A percentile compares a stretch with the other conserved stretches of the same genome.
Conservation (phyloP, 108 stramenopile species). For the Seminavis robusta region DNA sequence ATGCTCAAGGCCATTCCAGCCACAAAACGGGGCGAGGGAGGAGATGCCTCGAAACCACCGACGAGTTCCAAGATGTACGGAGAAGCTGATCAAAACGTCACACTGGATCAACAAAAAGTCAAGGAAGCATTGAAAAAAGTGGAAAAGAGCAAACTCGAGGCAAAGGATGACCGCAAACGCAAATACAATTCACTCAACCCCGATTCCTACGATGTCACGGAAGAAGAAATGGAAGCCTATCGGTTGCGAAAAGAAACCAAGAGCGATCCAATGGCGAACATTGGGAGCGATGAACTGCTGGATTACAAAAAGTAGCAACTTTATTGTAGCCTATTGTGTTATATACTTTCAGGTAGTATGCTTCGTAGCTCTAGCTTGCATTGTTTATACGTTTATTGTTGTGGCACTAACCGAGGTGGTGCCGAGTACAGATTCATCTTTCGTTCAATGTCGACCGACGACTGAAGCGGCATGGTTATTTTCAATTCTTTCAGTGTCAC, state of each 20-base stretch:
- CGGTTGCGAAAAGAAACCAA: constrained; percentile 63
- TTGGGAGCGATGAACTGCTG: constrained; percentile 63
- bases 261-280: constrained; percentile 89
- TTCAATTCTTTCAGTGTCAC: constrained; percentile 17
- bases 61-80: constrained; percentile 84
- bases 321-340: background rate
- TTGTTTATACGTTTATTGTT: constrained; percentile 1
- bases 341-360: background rate
- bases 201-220: constrained; percentile 83
- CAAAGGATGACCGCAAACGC: constrained; percentile 49
- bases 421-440: constrained; percentile 30
- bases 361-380: background rate
- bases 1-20: constrained; percentile 74
- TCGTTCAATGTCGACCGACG: constrained; percentile 15
- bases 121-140: constrained; percentile 61
- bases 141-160: constrained; percentile 34
- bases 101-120: constrained; percentile 79
- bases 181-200: constrained; percentile 84
- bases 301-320: constrained; percentile 51
- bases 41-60: constrained; percentile 26
- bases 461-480: constrained; percentile 23
- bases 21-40: constrained; percentile 6
- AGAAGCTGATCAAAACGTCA: constrained; percentile 65
- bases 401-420: no score
- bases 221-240: constrained; percentile 97